Base-by-base conservation (phyloP, 1,139 yeast genomes). In the Lodderomyces beijingensis region DNA sequence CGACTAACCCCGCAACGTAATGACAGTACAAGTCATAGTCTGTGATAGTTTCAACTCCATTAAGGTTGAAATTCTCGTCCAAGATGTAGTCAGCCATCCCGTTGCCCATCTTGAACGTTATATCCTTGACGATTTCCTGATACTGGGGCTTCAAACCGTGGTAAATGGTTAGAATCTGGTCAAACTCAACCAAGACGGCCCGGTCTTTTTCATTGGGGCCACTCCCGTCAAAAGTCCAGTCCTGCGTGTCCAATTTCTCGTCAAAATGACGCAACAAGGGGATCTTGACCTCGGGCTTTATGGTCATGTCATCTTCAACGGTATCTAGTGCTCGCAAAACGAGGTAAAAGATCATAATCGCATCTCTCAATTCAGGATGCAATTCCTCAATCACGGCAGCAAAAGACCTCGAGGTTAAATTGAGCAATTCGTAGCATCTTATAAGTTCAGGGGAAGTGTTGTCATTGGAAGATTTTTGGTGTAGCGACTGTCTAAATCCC, bases 1-100 rank as follows among this genome's bases (percentile, higher is more conserved):
- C 99, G 27, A 91, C 97, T 35, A 93, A 69, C 2, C 98, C 99
- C 1, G 99, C 99, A 37, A 91, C 99, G 52, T 89, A 87, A 59
- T 89, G 93, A 58, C 99, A 91, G 65, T 91, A 91, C 42, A 80
- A 67, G 53, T 93, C 91, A 53, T 83, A 93, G 52, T 88, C 98
- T 42, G 74, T 67, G 30, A 84, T 58, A 2, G 96, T 85, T 32
- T 66, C 68, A 28, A 91, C 80, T 3, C 97, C 97, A 41, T 77
- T 77, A 47, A 75, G 57, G 55, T 87, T 86, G 61, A 85, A 86
- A 39, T 78, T 72, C 36, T 83, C 93, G 50, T 85, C 81, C 49
- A 75, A 68, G 36, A 87, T 81, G 57, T 89, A 91, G 50, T 86
- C 91, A 19, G 97, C 97, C 99, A 91, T 91, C 37, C 98, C 98